Percentiles rank a stretch among this genome's conserved stretches.
Conservation (phyloP, 352 stramenopile species). For the Phytophthora gonapodyides region DNA sequence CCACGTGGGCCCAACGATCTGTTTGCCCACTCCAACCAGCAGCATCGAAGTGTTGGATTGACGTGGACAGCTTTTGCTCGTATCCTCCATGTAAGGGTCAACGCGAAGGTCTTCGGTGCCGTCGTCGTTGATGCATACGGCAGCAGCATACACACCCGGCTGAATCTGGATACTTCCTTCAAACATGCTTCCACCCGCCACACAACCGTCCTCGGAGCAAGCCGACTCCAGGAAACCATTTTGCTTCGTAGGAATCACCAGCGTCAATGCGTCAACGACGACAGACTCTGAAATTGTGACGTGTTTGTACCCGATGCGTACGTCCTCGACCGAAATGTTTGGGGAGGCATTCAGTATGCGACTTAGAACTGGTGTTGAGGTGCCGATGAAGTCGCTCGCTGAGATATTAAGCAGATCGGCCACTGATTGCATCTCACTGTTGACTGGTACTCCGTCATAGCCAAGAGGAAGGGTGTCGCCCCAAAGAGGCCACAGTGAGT, state of each 20-base stretch:
- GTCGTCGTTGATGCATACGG: slow-evolving; percentile 17
- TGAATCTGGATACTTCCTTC: neutral
- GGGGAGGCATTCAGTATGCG: neutral
- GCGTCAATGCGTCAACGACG: slow-evolving; percentile 25
- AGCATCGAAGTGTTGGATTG: slow-evolving; percentile 17
- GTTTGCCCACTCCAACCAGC: slow-evolving; percentile 6
- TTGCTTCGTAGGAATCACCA: slow-evolving; percentile 17
- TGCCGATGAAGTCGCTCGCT: slow-evolving; percentile 2
- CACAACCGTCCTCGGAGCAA: slow-evolving; percentile 13
- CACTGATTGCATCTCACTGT: neutral
- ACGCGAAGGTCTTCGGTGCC: slow-evolving; percentile 15
- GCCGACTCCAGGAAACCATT: neutral
- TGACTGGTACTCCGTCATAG: too few relatives aligned
- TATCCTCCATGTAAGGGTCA: neutral
- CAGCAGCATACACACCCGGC: slow-evolving; percentile 13
- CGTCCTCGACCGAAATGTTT: slow-evolving; percentile 7
- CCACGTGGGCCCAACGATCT: neutral
- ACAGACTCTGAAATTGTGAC: slow-evolving; percentile 19
- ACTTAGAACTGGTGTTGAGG: slow-evolving; percentile 1
- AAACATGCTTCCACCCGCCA: neutral
- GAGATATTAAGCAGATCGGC: neutral
- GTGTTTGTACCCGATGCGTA: slow-evolving; percentile 1
- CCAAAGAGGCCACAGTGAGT: too few relatives aligned
- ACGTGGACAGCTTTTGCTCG: neutral
- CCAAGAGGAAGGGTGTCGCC: too few relatives aligned